Evolutionary conservation across 192 early-diverging fungal genomes (phyloP), one percentile per base, ranked within the genome.

Genomic region (Kappamyces sp.): DNA sequence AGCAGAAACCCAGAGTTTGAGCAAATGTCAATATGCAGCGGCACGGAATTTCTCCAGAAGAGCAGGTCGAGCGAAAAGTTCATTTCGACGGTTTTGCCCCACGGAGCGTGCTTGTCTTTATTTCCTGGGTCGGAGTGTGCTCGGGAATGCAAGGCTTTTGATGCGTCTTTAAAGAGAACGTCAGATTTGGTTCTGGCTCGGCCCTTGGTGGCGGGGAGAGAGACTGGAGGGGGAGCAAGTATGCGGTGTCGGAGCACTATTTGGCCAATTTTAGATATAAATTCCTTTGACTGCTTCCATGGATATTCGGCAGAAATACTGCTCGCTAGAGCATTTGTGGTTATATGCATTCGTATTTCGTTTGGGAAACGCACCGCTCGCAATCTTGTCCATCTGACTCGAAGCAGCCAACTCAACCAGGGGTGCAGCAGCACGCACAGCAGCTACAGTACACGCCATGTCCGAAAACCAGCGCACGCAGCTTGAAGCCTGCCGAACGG

Each of bases 1-100:
- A 70, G 34, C 22, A 78, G 59, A 4, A 55, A 57, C 12, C 40
- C 22, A 12, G 8, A 47, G 31, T 29, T 45, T 6, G 68, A 35
- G 55, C 48, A 69, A 12, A 74, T 74, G 54, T 78, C 74, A 7
- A 78, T 32, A 41, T 78, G 70, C 5, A 78, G 41, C 8, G 76
- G 76, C 32, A 73, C 34, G 42, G 55, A 43, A 35, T 51, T 66
- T n/a, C 61, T 45, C 76, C 76, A 76, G 52, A 78, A 78, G 41
- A 38, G 47, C 49, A 7, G 37, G 22, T 47, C 62, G 8, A 64
- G 46, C 54, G 11, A 58, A 63, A 32, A 64, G 40, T 60, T 60
- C 58, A 29, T 43, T 5, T 39, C 45, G 58, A 55, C 31, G 32
- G 22, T 22, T 22, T 22, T 22, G 22, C 22, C 22, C 35, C 32